Evolutionary conservation across 2,329 filamentous ascomycete genomes (phyloP).

Genomic region (Monilinia laxa): DNA sequence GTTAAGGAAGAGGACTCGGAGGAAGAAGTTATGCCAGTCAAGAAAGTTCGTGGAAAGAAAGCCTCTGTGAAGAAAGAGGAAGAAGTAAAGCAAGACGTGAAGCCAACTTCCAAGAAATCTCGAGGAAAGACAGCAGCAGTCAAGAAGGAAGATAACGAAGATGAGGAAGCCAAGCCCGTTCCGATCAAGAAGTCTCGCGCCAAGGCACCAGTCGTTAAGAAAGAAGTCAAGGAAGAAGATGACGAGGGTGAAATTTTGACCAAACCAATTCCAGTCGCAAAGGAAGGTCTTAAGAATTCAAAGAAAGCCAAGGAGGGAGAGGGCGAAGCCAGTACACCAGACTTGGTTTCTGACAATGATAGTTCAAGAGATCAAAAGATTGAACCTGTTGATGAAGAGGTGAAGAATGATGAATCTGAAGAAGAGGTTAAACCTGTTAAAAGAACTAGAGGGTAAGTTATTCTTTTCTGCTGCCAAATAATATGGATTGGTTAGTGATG

Average conservation of each 20-base stretch:
- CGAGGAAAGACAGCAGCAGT: conserved; percentile 30
- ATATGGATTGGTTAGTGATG: neutral
- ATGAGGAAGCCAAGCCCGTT: conserved; percentile 35
- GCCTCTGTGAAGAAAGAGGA: conserved; percentile 13
- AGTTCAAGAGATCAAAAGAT: neutral
- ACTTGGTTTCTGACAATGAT: conserved; percentile 4
- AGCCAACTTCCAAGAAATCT: conserved; percentile 6
- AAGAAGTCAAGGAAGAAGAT: conserved; percentile 25
- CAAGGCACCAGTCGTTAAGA: conserved; percentile 31
- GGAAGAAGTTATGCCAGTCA: conserved; percentile 35
- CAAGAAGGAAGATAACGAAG: conserved; percentile 32
- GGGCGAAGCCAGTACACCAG: neutral
- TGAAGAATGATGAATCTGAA: conserved; percentile 13
- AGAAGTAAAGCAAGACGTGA: neutral
- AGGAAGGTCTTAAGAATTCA: neutral
- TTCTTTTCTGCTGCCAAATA: no score
- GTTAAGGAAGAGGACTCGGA: conserved; percentile 18
- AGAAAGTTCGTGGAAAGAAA: conserved; percentile 32
- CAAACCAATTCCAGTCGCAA: neutral
- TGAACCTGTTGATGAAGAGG: neutral
- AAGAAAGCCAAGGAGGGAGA: conserved; percentile 9
- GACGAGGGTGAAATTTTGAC: conserved; percentile 18
- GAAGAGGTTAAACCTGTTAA: neutral
- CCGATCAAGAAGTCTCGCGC: conserved; percentile 35
- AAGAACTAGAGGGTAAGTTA: neutral